Conservation (phyloP, 192 early-diverging fungal species). For the Obelidium mucronatum region DNA sequence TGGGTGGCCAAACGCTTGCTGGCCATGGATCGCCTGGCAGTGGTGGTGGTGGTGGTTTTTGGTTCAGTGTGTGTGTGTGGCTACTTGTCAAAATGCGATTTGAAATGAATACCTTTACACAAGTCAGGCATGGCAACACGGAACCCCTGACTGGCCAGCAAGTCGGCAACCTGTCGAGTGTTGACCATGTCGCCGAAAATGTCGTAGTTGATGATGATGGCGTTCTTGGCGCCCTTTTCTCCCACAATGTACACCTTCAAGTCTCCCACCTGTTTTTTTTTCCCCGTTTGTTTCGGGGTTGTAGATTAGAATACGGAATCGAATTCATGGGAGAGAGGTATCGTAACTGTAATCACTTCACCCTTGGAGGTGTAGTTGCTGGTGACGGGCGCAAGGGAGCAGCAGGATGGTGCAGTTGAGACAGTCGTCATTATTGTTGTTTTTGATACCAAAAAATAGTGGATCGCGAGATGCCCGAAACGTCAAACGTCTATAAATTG, state of each 20-base stretch:
- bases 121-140: slow-evolving; percentile 34
- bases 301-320: background rate
- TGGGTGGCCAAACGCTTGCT: slow-evolving; percentile 13
- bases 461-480: too few species aligned
- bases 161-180: slow-evolving; percentile 33
- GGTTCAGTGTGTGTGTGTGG: too few species aligned
- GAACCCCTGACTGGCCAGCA: slow-evolving; percentile 16
- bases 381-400: slow-evolving; percentile 8
- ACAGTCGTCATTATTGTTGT: background rate
- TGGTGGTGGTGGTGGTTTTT: background rate
- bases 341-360: background rate
- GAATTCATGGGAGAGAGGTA: background rate
- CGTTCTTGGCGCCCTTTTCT: slow-evolving; percentile 12
- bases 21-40: slow-evolving; percentile 17
- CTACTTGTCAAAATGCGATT: too few species aligned
- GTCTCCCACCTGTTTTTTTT: background rate
- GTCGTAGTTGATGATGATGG: slow-evolving; percentile 31
- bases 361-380: slow-evolving; percentile 23
- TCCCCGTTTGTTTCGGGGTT: background rate
- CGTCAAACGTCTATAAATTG: too few species aligned
- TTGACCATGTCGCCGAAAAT: slow-evolving; percentile 31
- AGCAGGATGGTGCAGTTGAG: background rate
- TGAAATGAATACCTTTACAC: slow-evolving; percentile 6
- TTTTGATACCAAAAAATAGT: too few species aligned
- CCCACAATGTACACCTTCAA: slow-evolving; percentile 31